Evolutionary conservation across 257 asterid genomes (phyloP).

Genomic region (Solanum piurae): DNA sequence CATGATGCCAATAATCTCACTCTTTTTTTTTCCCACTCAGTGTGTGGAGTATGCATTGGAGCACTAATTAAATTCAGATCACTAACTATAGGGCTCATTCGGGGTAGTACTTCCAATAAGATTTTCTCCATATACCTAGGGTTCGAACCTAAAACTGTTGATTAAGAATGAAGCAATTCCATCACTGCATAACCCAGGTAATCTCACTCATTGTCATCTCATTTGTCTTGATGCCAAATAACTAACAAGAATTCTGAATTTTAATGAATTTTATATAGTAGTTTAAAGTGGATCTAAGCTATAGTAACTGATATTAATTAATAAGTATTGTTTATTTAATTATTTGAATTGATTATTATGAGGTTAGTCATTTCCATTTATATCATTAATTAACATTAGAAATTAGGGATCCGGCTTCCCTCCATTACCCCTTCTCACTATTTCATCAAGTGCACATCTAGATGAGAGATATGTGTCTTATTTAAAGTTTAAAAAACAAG

Average conservation of each 20-base stretch:
- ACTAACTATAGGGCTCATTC: fast-evolving
- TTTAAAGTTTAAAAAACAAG: too few relatives aligned
- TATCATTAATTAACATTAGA: background rate
- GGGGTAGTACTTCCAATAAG: fast-evolving
- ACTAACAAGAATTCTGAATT: background rate
- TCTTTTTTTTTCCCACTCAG: background rate
- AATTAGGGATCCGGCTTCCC: background rate
- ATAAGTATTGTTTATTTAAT: background rate
- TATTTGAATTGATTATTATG: background rate
- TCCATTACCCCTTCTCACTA: too few relatives aligned
- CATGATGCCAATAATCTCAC: background rate
- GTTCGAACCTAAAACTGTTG: fast-evolving
- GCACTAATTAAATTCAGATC: too few relatives aligned
- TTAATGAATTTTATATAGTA: background rate
- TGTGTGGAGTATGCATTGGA: too few relatives aligned
- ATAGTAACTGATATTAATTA: background rate
- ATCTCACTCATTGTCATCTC: background rate
- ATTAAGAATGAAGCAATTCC: background rate
- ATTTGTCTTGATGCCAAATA: background rate
- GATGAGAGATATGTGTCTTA: too few relatives aligned
- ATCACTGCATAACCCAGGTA: background rate
- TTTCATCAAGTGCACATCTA: too few relatives aligned
- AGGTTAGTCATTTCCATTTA: background rate
- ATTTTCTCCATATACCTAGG: background rate
- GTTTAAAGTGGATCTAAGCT: background rate